These are phyloP conservation scores for Syncephalastrum contaminatum DNA, from an alignment of 371 early-diverging fungal genomes.

Conservation along the genomic window DNA sequence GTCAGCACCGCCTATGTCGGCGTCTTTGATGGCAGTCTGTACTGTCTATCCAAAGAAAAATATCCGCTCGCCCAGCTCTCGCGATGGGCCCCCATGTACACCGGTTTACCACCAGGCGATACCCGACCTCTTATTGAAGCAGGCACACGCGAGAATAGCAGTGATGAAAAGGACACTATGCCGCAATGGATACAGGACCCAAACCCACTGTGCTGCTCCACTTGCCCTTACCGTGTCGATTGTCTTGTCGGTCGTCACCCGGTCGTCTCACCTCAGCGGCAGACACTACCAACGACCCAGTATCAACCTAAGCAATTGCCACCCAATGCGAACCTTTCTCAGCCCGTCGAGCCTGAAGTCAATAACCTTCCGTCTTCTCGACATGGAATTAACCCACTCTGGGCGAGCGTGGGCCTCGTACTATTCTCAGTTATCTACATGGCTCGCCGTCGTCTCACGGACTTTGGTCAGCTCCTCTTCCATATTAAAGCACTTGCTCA, in stretches of 20 bases:
- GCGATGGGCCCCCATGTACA: constrained; percentile 40
- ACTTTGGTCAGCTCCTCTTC: not conserved
- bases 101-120: constrained; percentile 32
- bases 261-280: not conserved
- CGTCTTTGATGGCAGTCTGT: constrained; percentile 53
- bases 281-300: not conserved
- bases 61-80: constrained; percentile 58
- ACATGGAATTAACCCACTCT: no score
- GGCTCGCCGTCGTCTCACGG: no score
- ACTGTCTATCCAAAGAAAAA: constrained; percentile 54
- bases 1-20: constrained; percentile 52
- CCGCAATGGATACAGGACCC: constrained; percentile 6
- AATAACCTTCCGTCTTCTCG: no score
- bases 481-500: no score
- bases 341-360: no score
- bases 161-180: constrained; percentile 22
- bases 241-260: constrained; percentile 36
- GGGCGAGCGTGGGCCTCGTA: no score
- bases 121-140: constrained; percentile 32
- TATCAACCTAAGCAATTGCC: no score
- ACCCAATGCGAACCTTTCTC: no score
- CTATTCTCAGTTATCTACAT: no score
- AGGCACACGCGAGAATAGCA: constrained; percentile 23
- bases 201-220: constrained; percentile 27
- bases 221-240: constrained; percentile 34